Base-by-base conservation (phyloP, 148 eudicot genomes). In the Vaccinium myrtillus region DNA sequence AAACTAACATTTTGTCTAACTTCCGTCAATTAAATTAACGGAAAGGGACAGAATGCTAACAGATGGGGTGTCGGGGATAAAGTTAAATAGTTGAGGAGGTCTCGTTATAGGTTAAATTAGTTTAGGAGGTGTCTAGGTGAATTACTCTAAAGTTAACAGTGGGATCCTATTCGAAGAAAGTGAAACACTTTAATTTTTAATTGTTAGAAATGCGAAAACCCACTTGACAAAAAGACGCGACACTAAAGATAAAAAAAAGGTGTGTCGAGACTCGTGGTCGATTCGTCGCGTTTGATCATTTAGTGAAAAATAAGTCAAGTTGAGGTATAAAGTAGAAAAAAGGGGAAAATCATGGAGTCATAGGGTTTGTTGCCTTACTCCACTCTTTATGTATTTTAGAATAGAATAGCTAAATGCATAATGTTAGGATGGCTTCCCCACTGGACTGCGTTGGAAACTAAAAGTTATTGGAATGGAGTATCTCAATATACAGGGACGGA, bases 271-370 rank as follows among this genome's bases (percentile, higher is more conserved):
- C 51, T 59, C 82, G 36, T 30, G 23, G 71, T 58, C 82, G 82
- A 80, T 58, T 59, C 67, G 71, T 80, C 82, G 82, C 82, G 39
- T 80, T 59, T 19, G 8, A 19, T 23, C 32, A 23, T 65, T 65
- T 65, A 8, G 30, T 8, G 27, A 59, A 18, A 59, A 4, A 23
- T 21, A 65, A 30, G 25, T 3, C 71, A 23, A 65, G 71, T 23
- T 65, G 71, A 53, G 71, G 32, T 65, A 65, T 10, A 65, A 25
- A 65, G 30, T 23, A 65, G 30, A 25, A 65, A 65, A 65, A 63
- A 23, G 25, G 71, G 14, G 15, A 0, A 23, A 65, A 65, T 25
- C 14, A 9, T 65, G 30, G 71, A 65, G 71, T 65, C 71, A 65
- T 23, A 23, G 32, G 14, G 32, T 10, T 23, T 65, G 32, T 65